These are phyloP conservation scores for Butyriboletus regius DNA, from an alignment of 1,284 basidiomycete genomes.

Conservation along the genomic window DNA sequence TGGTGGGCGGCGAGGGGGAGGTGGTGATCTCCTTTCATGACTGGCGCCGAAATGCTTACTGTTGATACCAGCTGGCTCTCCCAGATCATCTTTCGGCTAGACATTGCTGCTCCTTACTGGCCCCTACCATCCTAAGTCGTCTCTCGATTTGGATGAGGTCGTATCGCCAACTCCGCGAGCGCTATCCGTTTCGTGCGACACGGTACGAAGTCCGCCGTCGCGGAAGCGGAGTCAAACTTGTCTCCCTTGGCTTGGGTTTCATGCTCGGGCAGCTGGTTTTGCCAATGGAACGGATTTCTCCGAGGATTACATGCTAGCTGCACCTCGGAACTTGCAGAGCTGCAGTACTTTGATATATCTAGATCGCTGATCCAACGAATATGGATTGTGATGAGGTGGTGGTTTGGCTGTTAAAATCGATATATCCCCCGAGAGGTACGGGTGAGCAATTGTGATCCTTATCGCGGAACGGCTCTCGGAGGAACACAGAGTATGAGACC, in stretches of 20 bases:
- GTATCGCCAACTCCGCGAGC: conserved; percentile 29
- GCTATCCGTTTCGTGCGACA: conserved; percentile 12
- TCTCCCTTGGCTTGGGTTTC: not conserved
- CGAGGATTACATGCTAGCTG: not conserved
- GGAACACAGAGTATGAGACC: not conserved
- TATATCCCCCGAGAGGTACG: not conserved
- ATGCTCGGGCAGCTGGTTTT: not conserved
- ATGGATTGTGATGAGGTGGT: not conserved
- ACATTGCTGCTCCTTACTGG: not conserved
- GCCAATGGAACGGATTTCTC: not conserved
- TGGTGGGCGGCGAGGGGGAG: not conserved
- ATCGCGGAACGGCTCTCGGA: not conserved
- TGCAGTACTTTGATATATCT: not conserved
- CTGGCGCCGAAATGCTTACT: not conserved
- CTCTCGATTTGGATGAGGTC: conserved; percentile 30
- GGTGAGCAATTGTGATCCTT: not conserved
- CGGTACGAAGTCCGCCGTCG: conserved; percentile 26
- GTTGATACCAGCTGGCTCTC: not conserved
- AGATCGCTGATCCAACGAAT: conserved; percentile 1
- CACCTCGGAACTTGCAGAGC: not conserved
- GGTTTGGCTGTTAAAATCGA: not conserved
- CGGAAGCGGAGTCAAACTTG: conserved; percentile 27
- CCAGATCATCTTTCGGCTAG: not conserved
- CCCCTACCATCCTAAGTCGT: conserved; percentile 11
- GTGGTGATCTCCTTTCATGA: not conserved